Base-by-base conservation (phyloP, 495 filamentous ascomycete species). In the Penicillium argentinense region DNA sequence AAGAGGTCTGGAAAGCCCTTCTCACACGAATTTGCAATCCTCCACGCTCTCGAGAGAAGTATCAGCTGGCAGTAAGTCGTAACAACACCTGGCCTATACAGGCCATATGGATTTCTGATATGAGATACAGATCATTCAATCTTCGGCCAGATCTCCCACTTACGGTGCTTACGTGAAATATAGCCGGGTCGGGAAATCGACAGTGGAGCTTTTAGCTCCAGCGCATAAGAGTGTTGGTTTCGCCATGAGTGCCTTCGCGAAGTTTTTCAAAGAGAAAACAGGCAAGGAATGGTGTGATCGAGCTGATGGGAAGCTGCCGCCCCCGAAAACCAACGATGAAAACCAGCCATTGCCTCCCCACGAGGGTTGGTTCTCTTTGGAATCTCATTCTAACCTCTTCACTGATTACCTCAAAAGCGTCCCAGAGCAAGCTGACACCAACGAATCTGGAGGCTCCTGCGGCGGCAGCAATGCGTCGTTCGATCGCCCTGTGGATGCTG, bases 271-370 rank as follows among this genome's bases (percentile, higher is more conserved):
- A 9, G 51, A 62, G 2, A 76, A 82, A 55, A 80, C 80, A 0
- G 76, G 78, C 1, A 66, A 74, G 9, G 43, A 60, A 6, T 89
- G 84, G 85, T 68, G 77, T 1, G 47, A 80, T 22, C 70, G 81
- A 24, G 33, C 49, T 4, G 42, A 61, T 19, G 46, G 33, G 9
- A 45, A 49, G 5, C 9, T 47, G 6, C 53, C 53, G 5, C 25
- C 42, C 0, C 53, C 56, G 0, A 67, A 59, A 43, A 42, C 7
- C 4, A 60, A 66, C 23, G 9, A 12, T 0, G 45, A 66, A 1
- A 69, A 64, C 5, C 57, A 68, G 6, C 5, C 24, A 0, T 25
- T 67, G 9, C 65, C 64, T 36, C 16, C 40, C 0, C 57, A 61
- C 36, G 41, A 67, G 42, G 68, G 67, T 1, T 74, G 71, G 71